Base-by-base conservation (phyloP, 192 early-diverging fungal species). In the Backusella westeae region DNA sequence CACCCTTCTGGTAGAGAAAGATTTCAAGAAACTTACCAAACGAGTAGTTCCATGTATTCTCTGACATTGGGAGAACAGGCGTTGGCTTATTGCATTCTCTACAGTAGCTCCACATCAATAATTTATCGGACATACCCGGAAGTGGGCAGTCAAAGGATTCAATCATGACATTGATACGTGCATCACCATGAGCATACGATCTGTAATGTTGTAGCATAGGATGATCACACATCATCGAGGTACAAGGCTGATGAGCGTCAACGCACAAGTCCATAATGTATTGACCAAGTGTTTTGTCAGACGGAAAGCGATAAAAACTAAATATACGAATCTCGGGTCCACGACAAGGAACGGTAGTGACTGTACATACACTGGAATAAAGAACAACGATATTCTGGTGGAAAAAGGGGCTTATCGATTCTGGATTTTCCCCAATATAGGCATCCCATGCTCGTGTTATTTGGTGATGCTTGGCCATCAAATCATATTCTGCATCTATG, bases 1-100 rank as follows among this genome's bases (percentile, higher is more conserved):
- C 80, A 10, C 81, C 82, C 21, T 81, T 84, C 82, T 93, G 92
- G 82, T 99, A 97, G 67, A 98, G 95, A 0, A 93, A 89, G 7
- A 96, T 82, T 80, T 99, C 98, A 26, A 99, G 82, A 78, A 94
- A 99, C 84, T 99, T 99, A 69, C 96, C 98, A 87, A 98, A 97
- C 10, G 98, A 99, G 77, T 95, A 97, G 56, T 95, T 93, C 92
- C 94, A 96, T 21, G 94, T 90, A 52, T 94, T 93, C 34, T 93
- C 92, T 0, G 95, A 93, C 87, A 99, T 92, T 19, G 88, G 88
- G 0, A 93, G 85, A 0, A 89, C 85, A 0, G 92, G 94, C 0
- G 96, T 96, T 14, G 83, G 78, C 32, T 85, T 86, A 1, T 86
- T 38, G 83, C 97, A 98, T 8, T 90, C 76, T 68, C 87, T 89